Base-by-base conservation (phyloP, 1,139 yeast genomes). In the Hyphopichia burtonii region DNA sequence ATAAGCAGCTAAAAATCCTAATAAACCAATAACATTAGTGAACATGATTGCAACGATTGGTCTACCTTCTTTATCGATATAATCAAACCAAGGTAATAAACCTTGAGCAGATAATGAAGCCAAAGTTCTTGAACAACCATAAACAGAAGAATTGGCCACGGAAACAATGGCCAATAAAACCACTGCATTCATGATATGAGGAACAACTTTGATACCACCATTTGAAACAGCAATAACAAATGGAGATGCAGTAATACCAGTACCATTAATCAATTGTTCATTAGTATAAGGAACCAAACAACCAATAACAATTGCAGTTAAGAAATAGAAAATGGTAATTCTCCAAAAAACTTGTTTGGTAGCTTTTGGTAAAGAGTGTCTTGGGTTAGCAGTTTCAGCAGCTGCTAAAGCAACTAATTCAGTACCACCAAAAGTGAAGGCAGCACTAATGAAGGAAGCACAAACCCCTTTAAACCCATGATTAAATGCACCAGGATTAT, bases 401-500 rank as follows among this genome's bases (percentile, higher is more conserved):
- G 95, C 90, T 16, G 95, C 90, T 49, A 89, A 70, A 42, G 94
- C 94, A 44, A 85, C 85, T 56, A 74, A 62, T 65, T 87, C 96
- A 41, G 86, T 80, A 54, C 94, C 94, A 41, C 91, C 90, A 55
- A 86, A 85, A 4, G 96, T 82, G 64, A 88, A 90, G 6, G 96
- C 94, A 22, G 96, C 94, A 27, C 84, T 79, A 40, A 90, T 89
- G 55, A 90, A 86, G 27, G 86, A 86, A n/a, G 87, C 71, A 55
- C 89, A 80, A 23, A 88, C 81, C 51, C 96, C 96, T 59, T 89
- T 88, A 78, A 87, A 44, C 70, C 78, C 77, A 58, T 68, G 45
- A 70, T 76, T 66, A 73, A 72, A 72, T 0, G 88, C 58, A 9
- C 76, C 77, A 2, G 76, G 75, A 31, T 63, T 41, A 38, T 58